Conservation (phyloP, 768 basidiomycete genomes). For the Pleurotus citrinopileatus region DNA sequence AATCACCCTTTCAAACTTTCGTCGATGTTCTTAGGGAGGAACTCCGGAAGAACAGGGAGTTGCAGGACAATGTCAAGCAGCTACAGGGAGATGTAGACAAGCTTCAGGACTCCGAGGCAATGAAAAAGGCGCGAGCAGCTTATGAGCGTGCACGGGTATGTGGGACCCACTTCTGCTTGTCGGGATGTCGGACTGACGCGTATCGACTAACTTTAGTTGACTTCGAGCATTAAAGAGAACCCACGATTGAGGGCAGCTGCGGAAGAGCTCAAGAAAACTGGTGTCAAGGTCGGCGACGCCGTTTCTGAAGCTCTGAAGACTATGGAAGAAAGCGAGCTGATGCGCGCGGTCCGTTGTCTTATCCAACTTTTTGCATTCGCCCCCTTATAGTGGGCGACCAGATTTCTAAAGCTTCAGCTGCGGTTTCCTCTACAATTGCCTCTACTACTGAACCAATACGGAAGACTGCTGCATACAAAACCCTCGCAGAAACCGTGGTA, state of each 20-base stretch:
- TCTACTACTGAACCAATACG: constrained; percentile 96
- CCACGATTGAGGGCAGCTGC: constrained; percentile 89
- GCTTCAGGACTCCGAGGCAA: constrained; percentile 92
- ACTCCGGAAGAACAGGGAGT: constrained; percentile 87
- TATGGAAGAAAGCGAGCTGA: constrained; percentile 94
- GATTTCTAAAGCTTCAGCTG: constrained; percentile 84
- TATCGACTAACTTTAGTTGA: constrained; percentile 50
- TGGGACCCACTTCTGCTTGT: no score
- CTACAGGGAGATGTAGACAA: constrained; percentile 97
- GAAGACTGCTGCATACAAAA: constrained; percentile 93
- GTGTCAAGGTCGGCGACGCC: constrained; percentile 91
- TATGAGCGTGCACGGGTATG: constrained; percentile 93
- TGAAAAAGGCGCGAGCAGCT: constrained; percentile 87
- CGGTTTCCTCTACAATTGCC: constrained; percentile 82
- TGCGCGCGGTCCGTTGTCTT: constrained; percentile 74
- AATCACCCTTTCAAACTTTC: constrained; percentile 95
- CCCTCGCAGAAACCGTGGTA: constrained; percentile 80
- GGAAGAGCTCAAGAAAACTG: constrained; percentile 86
- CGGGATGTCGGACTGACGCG: neutral
- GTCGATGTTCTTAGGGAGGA: constrained; percentile 93
- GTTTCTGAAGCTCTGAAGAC: constrained; percentile 87
- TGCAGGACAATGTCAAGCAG: constrained; percentile 96
- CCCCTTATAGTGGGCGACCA: no score
- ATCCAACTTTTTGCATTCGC: no score
- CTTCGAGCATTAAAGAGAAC: constrained; percentile 95